Evolutionary conservation across 305 asterid genomes (phyloP).

Genomic region (Fraxinus angustifolia): DNA sequence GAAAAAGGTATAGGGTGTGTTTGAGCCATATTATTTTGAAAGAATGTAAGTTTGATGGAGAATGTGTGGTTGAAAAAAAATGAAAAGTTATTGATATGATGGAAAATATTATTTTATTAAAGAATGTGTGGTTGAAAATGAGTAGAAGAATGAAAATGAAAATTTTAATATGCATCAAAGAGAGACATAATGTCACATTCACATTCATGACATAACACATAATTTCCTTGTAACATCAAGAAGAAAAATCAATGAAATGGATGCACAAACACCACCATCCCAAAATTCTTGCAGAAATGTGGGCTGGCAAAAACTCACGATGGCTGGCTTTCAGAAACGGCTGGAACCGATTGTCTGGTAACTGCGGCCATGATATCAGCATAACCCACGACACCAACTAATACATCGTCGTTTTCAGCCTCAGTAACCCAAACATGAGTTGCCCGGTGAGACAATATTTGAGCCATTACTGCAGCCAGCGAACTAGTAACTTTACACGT

Average conservation of each 20-base stretch:
- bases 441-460: conserved; percentile 91
- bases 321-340: conserved; percentile 38
- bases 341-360: conserved; percentile 49
- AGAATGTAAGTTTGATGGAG: no score
- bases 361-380: conserved; percentile 81
- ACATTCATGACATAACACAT: neutral
- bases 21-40: no score
- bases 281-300: neutral
- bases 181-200: neutral
- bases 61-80: no score
- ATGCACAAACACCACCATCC: neutral
- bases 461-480: conserved; percentile 93
- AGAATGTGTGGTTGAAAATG: no score
- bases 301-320: conserved; percentile 20
- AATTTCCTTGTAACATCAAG: neutral
- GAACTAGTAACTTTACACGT: conserved; percentile 75
- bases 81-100: no score
- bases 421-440: conserved; percentile 87
- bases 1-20: no score
- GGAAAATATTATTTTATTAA: no score
- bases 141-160: no score
- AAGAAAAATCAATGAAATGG: neutral
- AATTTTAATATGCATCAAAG: no score
- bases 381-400: conserved; percentile 83
- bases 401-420: conserved; percentile 52